These are phyloP conservation scores for Macrolepiota dolichaula DNA, from an alignment of 768 basidiomycete genomes.

Conservation along the genomic window DNA sequence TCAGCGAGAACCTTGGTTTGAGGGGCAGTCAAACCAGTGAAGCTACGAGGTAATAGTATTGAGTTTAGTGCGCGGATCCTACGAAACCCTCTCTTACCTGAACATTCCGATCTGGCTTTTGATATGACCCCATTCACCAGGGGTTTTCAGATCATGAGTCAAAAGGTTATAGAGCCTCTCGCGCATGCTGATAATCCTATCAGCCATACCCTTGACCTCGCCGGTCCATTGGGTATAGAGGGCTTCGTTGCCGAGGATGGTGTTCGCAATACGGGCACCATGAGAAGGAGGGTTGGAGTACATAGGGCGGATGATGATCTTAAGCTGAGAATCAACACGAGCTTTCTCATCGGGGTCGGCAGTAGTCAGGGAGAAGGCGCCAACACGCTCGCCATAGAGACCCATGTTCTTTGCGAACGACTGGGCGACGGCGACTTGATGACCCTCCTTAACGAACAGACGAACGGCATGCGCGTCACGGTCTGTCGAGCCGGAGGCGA, in stretches of 20 bases:
- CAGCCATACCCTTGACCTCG: conserved; percentile 95
- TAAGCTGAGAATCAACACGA: conserved; percentile 89
- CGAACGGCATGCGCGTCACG: conserved; percentile 94
- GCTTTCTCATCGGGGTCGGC: conserved; percentile 71
- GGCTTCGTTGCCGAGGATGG: conserved; percentile 71
- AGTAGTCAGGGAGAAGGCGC: conserved; percentile 87
- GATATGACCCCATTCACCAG: conserved; percentile 94
- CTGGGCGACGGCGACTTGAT: conserved; percentile 88
- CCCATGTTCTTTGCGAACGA: conserved; percentile 99
- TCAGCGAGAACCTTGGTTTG: conserved; percentile 84
- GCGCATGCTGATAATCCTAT: conserved; percentile 91
- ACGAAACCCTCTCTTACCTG: conserved; percentile 53
- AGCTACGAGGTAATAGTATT: conserved; percentile 40
- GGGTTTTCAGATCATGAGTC: conserved; percentile 78
- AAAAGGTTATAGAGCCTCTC: conserved; percentile 77
- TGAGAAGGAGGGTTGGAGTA: conserved; percentile 97
- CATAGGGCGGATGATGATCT: conserved; percentile 93
- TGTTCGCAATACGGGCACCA: conserved; percentile 82
- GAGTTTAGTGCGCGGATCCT: not conserved
- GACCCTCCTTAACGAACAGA: conserved; percentile 87
- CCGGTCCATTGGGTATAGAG: conserved; percentile 86
- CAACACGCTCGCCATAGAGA: conserved; percentile 96
- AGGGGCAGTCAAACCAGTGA: conserved; percentile 76
- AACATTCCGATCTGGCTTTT: conserved; percentile 98
- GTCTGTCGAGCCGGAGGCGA: conserved; percentile 89